Conservation (phyloP, 345 rosid species). For the Pistacia vera region DNA sequence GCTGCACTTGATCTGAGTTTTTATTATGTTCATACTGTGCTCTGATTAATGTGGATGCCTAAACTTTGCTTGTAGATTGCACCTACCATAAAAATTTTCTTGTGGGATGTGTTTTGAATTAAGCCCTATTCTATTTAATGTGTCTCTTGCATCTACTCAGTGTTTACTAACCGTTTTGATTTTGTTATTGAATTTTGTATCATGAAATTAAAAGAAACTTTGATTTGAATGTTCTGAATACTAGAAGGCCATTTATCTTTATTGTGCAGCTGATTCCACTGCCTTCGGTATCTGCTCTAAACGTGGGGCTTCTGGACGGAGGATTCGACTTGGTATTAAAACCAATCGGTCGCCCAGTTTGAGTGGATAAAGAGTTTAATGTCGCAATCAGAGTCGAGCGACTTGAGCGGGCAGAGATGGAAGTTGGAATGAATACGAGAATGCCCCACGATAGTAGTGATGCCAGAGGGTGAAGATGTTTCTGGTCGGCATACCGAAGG, state of each 20-base stretch:
- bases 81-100: background rate
- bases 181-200: background rate
- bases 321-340: no score
- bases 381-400: no score
- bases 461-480: no score
- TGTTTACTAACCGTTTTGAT: background rate
- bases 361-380: no score
- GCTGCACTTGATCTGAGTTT: background rate
- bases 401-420: no score
- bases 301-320: no score
- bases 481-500: no score
- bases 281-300: constrained; percentile 89
- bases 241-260: constrained; percentile 14
- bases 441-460: no score
- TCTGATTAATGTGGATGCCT: background rate
- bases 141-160: background rate
- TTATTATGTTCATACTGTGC: background rate
- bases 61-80: background rate
- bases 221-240: constrained; percentile 2
- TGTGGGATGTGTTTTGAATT: background rate
- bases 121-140: background rate
- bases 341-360: no score
- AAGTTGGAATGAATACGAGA: no score
- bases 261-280: constrained; percentile 81
- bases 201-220: background rate